Evolutionary conservation across 805 yeast species (phyloP), one percentile per base, ranked within the genome.

Genomic region (Nakazawaea wickerhamii): DNA sequence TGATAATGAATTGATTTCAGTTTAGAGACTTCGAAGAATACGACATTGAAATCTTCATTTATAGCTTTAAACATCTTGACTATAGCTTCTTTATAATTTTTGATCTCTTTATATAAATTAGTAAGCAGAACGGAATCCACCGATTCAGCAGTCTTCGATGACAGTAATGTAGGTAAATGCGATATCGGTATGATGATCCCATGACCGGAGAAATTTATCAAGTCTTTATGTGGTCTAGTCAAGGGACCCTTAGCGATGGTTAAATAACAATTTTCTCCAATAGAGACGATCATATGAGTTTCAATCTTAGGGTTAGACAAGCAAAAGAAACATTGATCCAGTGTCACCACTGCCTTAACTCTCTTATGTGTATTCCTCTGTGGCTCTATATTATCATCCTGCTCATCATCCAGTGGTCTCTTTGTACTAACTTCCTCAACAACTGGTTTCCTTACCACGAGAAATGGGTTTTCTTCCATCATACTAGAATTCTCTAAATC

Each of bases 191-290:
- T 77, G 7, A 90, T 70, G 33, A 89, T 65, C 18, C 86, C 85
- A 64, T 89, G 96, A 0, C 95, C 96, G 0, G 95, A 76, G 53
- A 85, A 80, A 7, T 67, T 63, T 54, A 71, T 63, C 3, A 72
- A 60, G 3, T 63, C 61, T 11, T 65, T 64, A 9, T 57, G 60
- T 1, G 81, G 75, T 21, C 70, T 60, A 1, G 85, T 75, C 15
- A 89, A 60, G 0, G 97, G 96, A 0, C 97, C 97, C 55, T 84
- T 88, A 0, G 95, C 95, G 13, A 81, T 68, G 0, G 96, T 81
- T 44, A 89, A 39, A 56, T 88, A 89, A 0, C 78, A 63, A 36
- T 67, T 65, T 10, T 72, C 71, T 0, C 86, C 91, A 40, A 90
- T 82, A 0, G 93, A 75, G 1, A 88, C 70, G 10, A 89, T 76